Evolutionary conservation across 768 basidiomycete species (phyloP), one percentile per base, ranked within the genome.

Genomic region (Tylopilus sp.): DNA sequence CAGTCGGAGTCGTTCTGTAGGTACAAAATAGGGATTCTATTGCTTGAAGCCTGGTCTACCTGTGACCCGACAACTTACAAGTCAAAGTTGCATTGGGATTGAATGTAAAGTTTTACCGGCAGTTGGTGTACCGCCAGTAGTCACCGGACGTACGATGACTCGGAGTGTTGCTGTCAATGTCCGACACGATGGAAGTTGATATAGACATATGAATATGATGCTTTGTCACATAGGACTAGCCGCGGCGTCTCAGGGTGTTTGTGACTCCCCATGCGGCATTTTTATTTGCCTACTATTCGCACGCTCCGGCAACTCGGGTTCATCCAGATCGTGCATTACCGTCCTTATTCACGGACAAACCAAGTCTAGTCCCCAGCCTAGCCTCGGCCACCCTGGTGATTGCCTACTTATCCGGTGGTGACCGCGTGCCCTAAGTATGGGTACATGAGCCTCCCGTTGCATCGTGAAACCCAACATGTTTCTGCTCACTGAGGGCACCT

Each of bases 401-500:
- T 36, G 35, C 35, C n/a, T 38, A 20, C n/a, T n/a, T n/a, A 28
- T 6, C 31, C 36, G n/a, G 36, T 38, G 36, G 7, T 10, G 7
- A 26, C 25, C 41, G 45, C 23, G 45, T 12, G 45, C 12, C n/a
- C 35, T 9, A 46, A 46, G 23, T 38, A 38, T 26, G 25, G 25
- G 23, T 38, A 6, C n/a, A 12, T 21, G 21, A 25, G 3, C 22
- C 8, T 21, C 22, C 13, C 18, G 10, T 5, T 10, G 2, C 26
- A 28, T 5, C 26, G 7, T 13, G 12, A 21, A 23, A 7, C 30
- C 21, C 28, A 49, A 13, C 28, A 51, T 51, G 50, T 44, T 44
- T 44, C 6, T 23, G n/a, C 50, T 51, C 50, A 45, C 50, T 21
- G 36, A 51, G 31, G 50, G 44, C 38, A 51, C 43, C 13, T 10